Conservation (phyloP, 208 protist species). For the Trypanosoma avium region DNA sequence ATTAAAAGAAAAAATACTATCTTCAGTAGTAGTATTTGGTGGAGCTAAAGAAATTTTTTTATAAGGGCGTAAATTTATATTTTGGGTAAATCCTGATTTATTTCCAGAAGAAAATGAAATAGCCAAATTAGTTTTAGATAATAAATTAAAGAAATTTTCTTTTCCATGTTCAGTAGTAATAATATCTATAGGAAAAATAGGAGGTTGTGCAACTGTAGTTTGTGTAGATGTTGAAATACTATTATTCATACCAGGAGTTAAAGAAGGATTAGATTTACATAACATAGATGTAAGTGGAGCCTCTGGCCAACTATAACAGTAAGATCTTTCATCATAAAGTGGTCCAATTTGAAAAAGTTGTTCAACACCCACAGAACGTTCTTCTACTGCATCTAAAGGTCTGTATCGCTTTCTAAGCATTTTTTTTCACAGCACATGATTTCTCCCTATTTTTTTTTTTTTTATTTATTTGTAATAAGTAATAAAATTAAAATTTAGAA, state of each 20-base stretch:
- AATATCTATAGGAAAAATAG: conserved; percentile 15
- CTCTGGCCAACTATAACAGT: conserved; percentile 86
- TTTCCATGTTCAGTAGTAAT: conserved; percentile 19
- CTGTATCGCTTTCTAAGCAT: conserved; percentile 64
- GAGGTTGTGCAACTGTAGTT: conserved; percentile 25
- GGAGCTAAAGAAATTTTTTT: conserved; percentile 12
- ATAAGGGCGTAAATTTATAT: conserved; percentile 20
- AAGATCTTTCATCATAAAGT: conserved; percentile 72
- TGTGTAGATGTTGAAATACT: conserved; percentile 20
- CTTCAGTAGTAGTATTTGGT: conserved; percentile 33
- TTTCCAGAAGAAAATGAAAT: conserved; percentile 18
- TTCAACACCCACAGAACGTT: conserved; percentile 48
- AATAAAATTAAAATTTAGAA: conserved; percentile 9
- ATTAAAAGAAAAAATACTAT: conserved; percentile 69
- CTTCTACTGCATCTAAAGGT: conserved; percentile 75
- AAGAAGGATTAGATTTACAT: conserved; percentile 20
- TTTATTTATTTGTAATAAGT: conserved; percentile 21
- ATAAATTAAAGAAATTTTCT: conserved; percentile 15
- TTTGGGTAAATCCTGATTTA: neutral
- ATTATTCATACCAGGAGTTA: conserved; percentile 20
- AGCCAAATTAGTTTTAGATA: conserved; percentile 16
- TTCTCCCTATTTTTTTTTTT: conserved; percentile 4
- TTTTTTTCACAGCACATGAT: conserved; percentile 1
- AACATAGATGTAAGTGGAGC: conserved; percentile 38
- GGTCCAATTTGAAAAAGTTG: conserved; percentile 47